Base-by-base conservation (phyloP, 345 rosid genomes). In the Citrus medica region DNA sequence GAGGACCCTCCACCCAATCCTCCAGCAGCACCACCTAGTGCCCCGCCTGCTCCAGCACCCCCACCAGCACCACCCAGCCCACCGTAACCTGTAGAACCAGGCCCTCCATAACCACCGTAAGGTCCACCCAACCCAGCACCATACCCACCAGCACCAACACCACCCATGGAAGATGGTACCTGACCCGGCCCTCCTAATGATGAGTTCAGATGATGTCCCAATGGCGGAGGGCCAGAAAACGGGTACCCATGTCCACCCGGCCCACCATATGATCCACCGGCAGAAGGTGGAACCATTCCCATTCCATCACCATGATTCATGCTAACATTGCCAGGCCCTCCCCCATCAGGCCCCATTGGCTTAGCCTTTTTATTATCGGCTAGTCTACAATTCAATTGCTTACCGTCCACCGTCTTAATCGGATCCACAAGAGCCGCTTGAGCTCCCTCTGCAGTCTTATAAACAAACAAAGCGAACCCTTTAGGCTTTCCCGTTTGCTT, bases 311-410 rank as follows among this genome's bases (percentile, higher is more conserved):
- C 89, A 21, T 83, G 90, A 35, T 75, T 67, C 7, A 51, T 70
- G 16, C 53, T 66, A 17, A 83, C 89, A 84, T 82, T 83, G 13
- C 86, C 79, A 22, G 72, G 67, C 80, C 89, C 51, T 16, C 73
- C 77, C 9, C 77, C 81, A 55, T 35, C 79, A 5, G 74, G 67
- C 79, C 88, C 32, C 8, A 64, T 59, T 12, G 78, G 88, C 85
- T 93, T 92, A 69, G 87, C 91, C 88, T 90, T 90, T 62, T 97
- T 97, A 28, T 94, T 97, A n/a, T 82, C 89, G 22, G 98, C 98
- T 71, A 92, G 63, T 60, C 90, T 89, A 76, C 98, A 94, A 38
- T 86, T 88, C 84, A 94, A 38, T 69, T 91, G 90, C 78, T 83
- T 89, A 0, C 98, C 98, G 30, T 94, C 98, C 67, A 94, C 79